Conservation (phyloP, 1,139 yeast genomes). For the Komagataea norvegica region DNA sequence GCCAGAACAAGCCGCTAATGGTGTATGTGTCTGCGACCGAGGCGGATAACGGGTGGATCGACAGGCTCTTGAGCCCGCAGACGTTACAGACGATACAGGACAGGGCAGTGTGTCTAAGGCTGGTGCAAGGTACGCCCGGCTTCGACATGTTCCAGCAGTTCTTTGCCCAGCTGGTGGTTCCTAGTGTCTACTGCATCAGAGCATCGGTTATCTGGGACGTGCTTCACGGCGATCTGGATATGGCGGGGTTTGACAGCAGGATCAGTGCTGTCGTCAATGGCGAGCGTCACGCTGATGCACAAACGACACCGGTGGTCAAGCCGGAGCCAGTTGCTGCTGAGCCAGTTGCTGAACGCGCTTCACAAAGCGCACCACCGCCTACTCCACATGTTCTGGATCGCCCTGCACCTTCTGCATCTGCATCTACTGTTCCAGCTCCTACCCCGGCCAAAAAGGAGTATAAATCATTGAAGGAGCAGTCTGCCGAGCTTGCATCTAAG, state of each 20-base stretch:
- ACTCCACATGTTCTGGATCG: neutral
- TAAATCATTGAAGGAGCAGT: conserved; percentile 34
- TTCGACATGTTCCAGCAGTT: conserved; percentile 46
- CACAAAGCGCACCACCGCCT: neutral
- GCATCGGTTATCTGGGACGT: conserved; percentile 43
- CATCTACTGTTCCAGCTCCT: conserved; percentile 10
- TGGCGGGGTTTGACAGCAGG: conserved; percentile 29
- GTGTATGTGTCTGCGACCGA: conserved; percentile 32
- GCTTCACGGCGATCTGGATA: conserved; percentile 32
- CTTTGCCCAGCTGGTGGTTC: conserved; percentile 43
- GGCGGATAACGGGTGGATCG: conserved; percentile 27
- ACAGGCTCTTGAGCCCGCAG: conserved; percentile 16
- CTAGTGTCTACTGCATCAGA: conserved; percentile 45
- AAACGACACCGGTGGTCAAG: conserved; percentile 4
- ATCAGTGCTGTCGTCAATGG: conserved; percentile 17
- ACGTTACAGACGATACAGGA: conserved; percentile 17
- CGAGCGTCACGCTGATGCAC: conserved; percentile 17
- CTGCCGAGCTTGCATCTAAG: conserved; percentile 34
- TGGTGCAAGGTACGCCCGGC: conserved; percentile 43
- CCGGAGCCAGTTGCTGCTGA: neutral
- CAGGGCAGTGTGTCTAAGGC: conserved; percentile 40
- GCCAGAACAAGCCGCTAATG: conserved; percentile 37
- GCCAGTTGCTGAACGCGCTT: neutral
- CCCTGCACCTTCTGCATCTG: conserved; percentile 5
- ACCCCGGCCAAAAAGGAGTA: conserved; percentile 6